A percentile compares a stretch with the other conserved stretches of the same genome.
phyloP scores from a whole-genome alignment of 371 early-diverging fungal species.

The Mortierella sp. region DNA sequence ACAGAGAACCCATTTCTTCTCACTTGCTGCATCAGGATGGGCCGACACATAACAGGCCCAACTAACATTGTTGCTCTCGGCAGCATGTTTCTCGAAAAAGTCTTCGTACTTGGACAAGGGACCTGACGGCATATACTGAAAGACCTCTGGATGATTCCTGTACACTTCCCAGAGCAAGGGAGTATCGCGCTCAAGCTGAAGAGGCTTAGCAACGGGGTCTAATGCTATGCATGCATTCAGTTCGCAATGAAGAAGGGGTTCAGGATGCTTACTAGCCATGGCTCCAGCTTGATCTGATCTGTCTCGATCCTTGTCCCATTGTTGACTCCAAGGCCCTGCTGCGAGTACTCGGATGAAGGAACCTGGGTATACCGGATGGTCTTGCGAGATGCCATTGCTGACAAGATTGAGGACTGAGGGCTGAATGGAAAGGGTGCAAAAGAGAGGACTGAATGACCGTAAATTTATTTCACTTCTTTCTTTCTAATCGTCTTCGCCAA shows the following conservation, averaged over 20 bases:
- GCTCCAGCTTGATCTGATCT: conserved; percentile 32
- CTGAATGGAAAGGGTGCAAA: too few species aligned
- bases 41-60: conserved; percentile 35
- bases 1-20: conserved; percentile 34
- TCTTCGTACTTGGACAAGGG: conserved; percentile 11
- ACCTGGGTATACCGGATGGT: conserved; percentile 23
- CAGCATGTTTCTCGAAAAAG: conserved; percentile 16
- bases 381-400: conserved; percentile 5
- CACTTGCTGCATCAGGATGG: neutral
- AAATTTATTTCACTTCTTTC: too few species aligned
- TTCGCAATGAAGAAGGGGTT: too few species aligned
- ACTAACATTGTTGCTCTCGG: conserved; percentile 5
- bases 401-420: neutral
- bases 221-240: too few species aligned
- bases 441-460: too few species aligned
- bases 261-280: conserved; percentile 16
- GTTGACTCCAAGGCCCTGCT: conserved; percentile 29
- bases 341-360: conserved; percentile 18
- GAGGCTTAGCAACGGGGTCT: neutral
- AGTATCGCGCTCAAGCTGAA: conserved; percentile 34
- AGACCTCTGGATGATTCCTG: conserved; percentile 31
- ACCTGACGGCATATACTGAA: conserved; percentile 34
- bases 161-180: conserved; percentile 34
- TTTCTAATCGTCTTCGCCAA: too few species aligned
- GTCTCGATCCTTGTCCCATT: conserved; percentile 38